Conservation (phyloP, 257 asterid genomes). For the Solanum bulbocastanum region DNA sequence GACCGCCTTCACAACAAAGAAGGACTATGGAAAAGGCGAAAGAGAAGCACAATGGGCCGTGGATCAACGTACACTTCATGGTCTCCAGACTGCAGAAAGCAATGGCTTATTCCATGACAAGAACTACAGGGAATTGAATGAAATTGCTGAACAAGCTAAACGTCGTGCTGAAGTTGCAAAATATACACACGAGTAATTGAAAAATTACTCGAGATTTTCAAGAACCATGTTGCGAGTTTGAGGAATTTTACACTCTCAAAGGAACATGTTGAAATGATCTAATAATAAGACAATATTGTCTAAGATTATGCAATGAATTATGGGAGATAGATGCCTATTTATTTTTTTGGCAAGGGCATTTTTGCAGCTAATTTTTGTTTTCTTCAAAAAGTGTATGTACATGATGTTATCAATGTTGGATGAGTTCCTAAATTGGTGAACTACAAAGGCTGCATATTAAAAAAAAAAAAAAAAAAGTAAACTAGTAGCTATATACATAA, state of each 20-base stretch:
- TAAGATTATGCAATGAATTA: background rate
- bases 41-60: constrained; percentile 52
- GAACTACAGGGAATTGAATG: constrained; percentile 33
- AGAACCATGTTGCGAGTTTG: constrained; percentile 5
- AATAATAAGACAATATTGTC: constrained; percentile 36
- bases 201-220: background rate
- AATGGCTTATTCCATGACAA: constrained; percentile 7
- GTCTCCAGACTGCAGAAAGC: constrained; percentile 19
- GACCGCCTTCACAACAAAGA: constrained; percentile 53
- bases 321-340: background rate
- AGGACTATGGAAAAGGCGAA: constrained; percentile 31
- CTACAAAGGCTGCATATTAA: background rate
- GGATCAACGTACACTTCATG: constrained; percentile 49
- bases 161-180: constrained; percentile 46
- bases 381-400: background rate
- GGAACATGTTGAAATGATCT: constrained; percentile 35
- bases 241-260: constrained; percentile 33
- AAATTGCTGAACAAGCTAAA: constrained; percentile 46
- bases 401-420: background rate
- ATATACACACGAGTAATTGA: background rate
- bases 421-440: background rate
- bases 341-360: background rate
- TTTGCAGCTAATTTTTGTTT: background rate
- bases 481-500: background rate
- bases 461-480: background rate